A percentile compares a stretch with the other conserved stretches of the same genome.
Evolutionary conservation across 345 rosid genomes (phyloP).

Genomic region (Bruguiera parviflora): DNA sequence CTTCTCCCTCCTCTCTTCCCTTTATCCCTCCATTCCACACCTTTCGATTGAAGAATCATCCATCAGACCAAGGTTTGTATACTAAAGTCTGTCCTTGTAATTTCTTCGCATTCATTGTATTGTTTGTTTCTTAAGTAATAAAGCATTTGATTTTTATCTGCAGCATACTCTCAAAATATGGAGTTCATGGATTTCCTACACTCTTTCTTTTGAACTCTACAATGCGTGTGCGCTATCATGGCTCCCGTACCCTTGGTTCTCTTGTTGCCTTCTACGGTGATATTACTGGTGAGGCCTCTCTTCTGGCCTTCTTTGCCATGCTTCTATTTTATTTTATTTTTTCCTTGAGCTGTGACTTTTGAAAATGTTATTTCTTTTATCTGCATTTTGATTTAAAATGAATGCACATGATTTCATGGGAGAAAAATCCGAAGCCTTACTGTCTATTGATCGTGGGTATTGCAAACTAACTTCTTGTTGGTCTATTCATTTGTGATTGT

Average conservation of each 20-base stretch:
- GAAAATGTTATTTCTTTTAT: neutral
- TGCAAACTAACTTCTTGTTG: too few species aligned
- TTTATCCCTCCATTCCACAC: conserved; percentile 66
- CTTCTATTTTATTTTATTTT: neutral
- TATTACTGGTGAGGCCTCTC: conserved; percentile 55
- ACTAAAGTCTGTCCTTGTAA: conserved; percentile 7
- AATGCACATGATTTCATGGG: neutral
- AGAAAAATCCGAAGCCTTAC: neutral
- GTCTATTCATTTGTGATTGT: too few species aligned
- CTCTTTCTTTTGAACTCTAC: conserved; percentile 80
- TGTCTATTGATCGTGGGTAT: neutral
- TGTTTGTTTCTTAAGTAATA: conserved; percentile 7
- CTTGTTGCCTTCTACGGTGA: conserved; percentile 65
- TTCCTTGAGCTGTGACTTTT: neutral
- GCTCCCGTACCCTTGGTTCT: conserved; percentile 65
- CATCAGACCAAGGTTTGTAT: conserved; percentile 76
- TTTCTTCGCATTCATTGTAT: neutral
- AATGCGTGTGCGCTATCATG: conserved; percentile 61
- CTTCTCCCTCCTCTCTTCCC: conserved; percentile 60
- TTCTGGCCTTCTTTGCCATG: neutral
- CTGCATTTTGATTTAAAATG: neutral
- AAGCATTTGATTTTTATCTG: conserved; percentile 25
- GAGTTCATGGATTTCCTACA: conserved; percentile 93
- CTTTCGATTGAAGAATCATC: conserved; percentile 80
- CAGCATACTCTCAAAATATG: conserved; percentile 88